These are phyloP conservation scores for Chenopodium formosanum DNA, from an alignment of 148 eudicot species.

Conservation along the genomic window DNA sequence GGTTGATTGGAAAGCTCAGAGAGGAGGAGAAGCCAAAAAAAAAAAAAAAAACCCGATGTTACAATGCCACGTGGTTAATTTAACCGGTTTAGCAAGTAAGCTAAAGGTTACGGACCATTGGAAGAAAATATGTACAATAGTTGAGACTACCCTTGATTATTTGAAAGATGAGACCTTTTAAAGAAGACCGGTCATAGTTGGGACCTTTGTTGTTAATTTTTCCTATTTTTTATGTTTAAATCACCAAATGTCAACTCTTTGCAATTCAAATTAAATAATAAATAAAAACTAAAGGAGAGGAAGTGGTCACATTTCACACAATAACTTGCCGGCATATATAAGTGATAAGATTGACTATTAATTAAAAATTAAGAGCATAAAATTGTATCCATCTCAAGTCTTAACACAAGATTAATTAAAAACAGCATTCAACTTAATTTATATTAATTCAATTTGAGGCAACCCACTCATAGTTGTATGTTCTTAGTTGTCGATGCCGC, in stretches of 20 bases:
- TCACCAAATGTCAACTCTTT: neutral
- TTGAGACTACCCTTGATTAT: too few relatives aligned
- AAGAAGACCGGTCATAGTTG: too few relatives aligned
- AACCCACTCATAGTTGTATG: neutral
- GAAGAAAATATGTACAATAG: too few relatives aligned
- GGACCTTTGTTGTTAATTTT: too few relatives aligned
- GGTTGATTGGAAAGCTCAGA: too few relatives aligned
- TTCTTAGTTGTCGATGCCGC: too few relatives aligned
- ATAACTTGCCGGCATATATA: neutral
- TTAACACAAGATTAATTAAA: slow-evolving; percentile 5
- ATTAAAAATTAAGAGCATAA: neutral
- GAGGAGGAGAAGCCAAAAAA: too few relatives aligned
- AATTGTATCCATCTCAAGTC: slow-evolving; percentile 13
- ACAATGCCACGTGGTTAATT: too few relatives aligned
- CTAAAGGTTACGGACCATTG: too few relatives aligned
- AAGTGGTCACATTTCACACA: neutral
- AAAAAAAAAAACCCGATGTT: too few relatives aligned
- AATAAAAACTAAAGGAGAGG: neutral
- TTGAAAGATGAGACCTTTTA: too few relatives aligned
- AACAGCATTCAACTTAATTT: neutral
- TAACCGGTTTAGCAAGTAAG: too few relatives aligned
- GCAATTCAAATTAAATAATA: neutral
- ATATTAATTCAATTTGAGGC: neutral
- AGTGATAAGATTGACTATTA: slow-evolving; percentile 1
- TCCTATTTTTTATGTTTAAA: neutral